phyloP scores from a whole-genome alignment of 139 green algal genomes.

The Chlamydomonas incerta region DNA sequence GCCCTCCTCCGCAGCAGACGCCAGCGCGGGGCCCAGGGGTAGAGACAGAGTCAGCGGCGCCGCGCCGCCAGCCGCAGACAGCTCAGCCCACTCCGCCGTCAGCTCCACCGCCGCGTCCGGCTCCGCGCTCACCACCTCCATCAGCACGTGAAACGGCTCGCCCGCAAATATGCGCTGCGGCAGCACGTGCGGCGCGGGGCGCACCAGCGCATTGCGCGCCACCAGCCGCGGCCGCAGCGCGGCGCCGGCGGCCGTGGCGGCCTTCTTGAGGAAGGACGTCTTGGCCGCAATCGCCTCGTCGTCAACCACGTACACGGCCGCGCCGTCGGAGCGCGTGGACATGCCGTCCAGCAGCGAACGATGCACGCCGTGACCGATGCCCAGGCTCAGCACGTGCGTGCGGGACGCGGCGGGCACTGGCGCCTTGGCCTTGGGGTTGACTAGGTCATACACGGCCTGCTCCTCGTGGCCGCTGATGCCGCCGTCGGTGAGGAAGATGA shows the following conservation, averaged over 20 bases:
- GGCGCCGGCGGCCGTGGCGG: constrained; percentile 3
- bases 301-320: constrained; percentile 51
- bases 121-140: neutral
- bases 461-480: constrained; percentile 47
- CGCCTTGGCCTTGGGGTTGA: neutral
- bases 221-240: constrained; percentile 23
- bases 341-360: neutral
- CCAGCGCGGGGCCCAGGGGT: neutral
- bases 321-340: constrained; percentile 5
- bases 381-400: constrained; percentile 43
- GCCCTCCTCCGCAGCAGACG: neutral
- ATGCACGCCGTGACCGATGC: constrained; percentile 59
- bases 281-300: constrained; percentile 49
- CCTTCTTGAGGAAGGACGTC: constrained; percentile 44
- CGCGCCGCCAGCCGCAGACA: neutral
- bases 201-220: constrained; percentile 5
- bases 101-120: neutral
- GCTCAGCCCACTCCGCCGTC: neutral
- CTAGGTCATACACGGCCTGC: constrained; percentile 17
- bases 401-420: neutral
- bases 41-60: neutral
- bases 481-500: constrained; percentile 61
- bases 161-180: constrained; percentile 43
- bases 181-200: constrained; percentile 35
- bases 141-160: constrained; percentile 43